Percentiles rank a stretch among this genome's conserved stretches.
Conservation (phyloP, 805 yeast species). For the Teunomyces kruisii region DNA sequence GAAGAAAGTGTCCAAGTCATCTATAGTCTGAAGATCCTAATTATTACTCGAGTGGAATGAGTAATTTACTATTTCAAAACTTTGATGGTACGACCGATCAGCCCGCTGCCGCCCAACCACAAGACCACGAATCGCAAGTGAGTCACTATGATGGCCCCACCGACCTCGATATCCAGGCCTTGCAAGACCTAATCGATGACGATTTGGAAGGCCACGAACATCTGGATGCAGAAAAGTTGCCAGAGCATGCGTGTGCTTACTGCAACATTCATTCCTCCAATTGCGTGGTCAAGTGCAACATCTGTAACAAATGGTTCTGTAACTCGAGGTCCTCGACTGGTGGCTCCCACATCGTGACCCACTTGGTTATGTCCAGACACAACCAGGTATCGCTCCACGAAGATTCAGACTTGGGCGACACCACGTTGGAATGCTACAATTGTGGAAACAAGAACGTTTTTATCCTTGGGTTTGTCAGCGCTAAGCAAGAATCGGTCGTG, state of each 20-base stretch:
- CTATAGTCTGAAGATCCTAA: neutral
- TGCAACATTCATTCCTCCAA: slow-evolving; percentile 70
- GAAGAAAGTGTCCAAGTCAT: neutral
- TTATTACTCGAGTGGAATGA: slow-evolving; percentile 14
- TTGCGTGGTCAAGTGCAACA: slow-evolving; percentile 71
- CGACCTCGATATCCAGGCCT: slow-evolving; percentile 3
- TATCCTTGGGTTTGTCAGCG: slow-evolving; percentile 81
- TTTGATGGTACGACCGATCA: slow-evolving; percentile 5
- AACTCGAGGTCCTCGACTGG: slow-evolving; percentile 59
- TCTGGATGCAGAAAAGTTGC: slow-evolving; percentile 8
- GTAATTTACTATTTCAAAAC: slow-evolving; percentile 23
- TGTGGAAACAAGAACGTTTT: slow-evolving; percentile 85
- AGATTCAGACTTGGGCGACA: slow-evolving; percentile 83
- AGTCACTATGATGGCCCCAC: neutral
- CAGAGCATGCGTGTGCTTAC: slow-evolving; percentile 51
- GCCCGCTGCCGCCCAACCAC: neutral
- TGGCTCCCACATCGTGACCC: slow-evolving; percentile 83
- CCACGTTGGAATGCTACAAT: slow-evolving; percentile 82
- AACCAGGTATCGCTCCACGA: slow-evolving; percentile 71
- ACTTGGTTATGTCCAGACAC: slow-evolving; percentile 78
- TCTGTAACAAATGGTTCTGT: slow-evolving; percentile 88
- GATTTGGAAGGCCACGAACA: neutral
- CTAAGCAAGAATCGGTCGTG: slow-evolving; percentile 82
- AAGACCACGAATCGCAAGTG: neutral
- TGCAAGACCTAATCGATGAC: slow-evolving; percentile 12